Base-by-base conservation (phyloP, 2,329 filamentous ascomycete species). In the Alternaria tenuissima region DNA sequence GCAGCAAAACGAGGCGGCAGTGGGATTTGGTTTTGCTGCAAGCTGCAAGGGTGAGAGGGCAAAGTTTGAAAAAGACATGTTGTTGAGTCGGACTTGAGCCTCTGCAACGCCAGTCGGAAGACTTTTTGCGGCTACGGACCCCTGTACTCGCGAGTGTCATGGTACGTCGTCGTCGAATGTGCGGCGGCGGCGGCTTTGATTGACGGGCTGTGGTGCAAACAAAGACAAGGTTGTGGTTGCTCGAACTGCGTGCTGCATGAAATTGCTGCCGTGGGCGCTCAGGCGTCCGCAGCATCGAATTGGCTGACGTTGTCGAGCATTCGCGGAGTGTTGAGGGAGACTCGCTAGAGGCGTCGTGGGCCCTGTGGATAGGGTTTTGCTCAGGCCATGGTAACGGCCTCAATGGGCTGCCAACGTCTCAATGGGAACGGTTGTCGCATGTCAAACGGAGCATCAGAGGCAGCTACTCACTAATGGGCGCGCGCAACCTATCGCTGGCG, bases 161-260 rank as follows among this genome's bases (percentile, higher is more conserved):
- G 28, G 46, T 34, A 48, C 46, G 46, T 52, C 38, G 52, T 34
- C 28, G 57, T 39, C 57, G 41, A 44, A 36, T 32, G 26, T 30
- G 55, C 58, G 59, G 62, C 56, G 43, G 54, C 43, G 38, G 38
- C 38, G 46, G 49, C 60, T 61, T 63, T 67, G 59, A 63, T 67
- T 65, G 68, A 73, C 63, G 66, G 67, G 67, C 65, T 58, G 71
- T 68, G 58, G 72, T 76, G 71, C 69, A 68, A 69, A 71, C 64
- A 67, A 63, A 55, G 65, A 64, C 57, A 51, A 58, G 65, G 57
- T 60, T 63, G 65, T 69, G 66, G 65, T 64, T 69, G 69, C 65
- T 65, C 58, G 43, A 56, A 56, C 51, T 62, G 64, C 63, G 62
- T 48, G 55, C 41, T 69, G 63, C 64, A 64, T 68, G 56, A 61